Evolutionary conservation across 495 filamentous ascomycete genomes (phyloP).

Genomic region (Aspergillus coremiiformis): DNA sequence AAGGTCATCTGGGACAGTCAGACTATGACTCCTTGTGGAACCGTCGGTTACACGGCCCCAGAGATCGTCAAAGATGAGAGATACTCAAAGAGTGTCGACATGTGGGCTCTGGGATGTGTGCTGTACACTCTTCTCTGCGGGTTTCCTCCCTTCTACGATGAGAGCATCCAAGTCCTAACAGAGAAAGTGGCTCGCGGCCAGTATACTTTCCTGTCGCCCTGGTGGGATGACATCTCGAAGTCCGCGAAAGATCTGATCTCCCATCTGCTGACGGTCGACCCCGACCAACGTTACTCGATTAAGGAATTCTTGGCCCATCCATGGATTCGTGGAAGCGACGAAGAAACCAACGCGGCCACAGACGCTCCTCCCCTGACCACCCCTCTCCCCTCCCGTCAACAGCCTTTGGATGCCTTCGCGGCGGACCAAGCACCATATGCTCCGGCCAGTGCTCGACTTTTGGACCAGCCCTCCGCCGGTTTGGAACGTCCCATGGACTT

Average conservation of each 20-base stretch:
- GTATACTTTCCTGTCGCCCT: slow-evolving; percentile 95
- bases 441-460: slow-evolving; percentile 39
- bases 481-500: slow-evolving; percentile 75
- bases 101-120: slow-evolving; percentile 98
- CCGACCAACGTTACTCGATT: slow-evolving; percentile 82
- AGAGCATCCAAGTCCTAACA: slow-evolving; percentile 92
- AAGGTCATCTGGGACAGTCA: slow-evolving; percentile 98
- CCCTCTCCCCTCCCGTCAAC: slow-evolving; percentile 43
- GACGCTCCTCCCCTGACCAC: slow-evolving; percentile 75
- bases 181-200: slow-evolving; percentile 96
- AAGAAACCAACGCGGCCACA: slow-evolving; percentile 62
- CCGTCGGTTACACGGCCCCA: slow-evolving; percentile 96
- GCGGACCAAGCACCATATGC: slow-evolving; percentile 38
- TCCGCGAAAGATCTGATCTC: slow-evolving; percentile 89
- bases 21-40: slow-evolving; percentile 99
- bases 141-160: slow-evolving; percentile 98
- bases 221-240: slow-evolving; percentile 99
- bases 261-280: slow-evolving; percentile 84
- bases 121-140: slow-evolving; percentile 94
- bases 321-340: slow-evolving; percentile 77
- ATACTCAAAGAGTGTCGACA: slow-evolving; percentile 97
- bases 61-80: slow-evolving; percentile 99
- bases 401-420: slow-evolving; percentile 19
- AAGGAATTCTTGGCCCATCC: slow-evolving; percentile 86
- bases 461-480: slow-evolving; percentile 43